A percentile compares a stretch with the other conserved stretches of the same genome.
These are phyloP conservation scores for Agrocybe pediades DNA, from an alignment of 768 basidiomycete genomes.

Conservation along the genomic window DNA sequence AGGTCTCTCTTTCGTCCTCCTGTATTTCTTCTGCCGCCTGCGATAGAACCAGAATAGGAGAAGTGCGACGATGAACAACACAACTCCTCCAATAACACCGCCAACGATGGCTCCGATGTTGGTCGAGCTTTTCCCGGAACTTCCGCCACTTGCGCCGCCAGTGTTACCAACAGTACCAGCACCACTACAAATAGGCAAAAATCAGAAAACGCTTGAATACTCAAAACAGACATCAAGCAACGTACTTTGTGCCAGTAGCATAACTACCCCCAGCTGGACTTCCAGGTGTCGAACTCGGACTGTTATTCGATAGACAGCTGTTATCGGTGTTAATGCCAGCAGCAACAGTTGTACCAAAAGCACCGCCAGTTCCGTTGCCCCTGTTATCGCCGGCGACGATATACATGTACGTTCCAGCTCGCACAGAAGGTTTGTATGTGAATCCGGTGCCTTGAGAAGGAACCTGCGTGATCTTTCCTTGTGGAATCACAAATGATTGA, in stretches of 20 bases:
- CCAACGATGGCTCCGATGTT: constrained; percentile 56
- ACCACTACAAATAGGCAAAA: constrained; percentile 3
- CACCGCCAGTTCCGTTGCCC: constrained; percentile 72
- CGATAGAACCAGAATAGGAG: constrained; percentile 51
- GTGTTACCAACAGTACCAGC: constrained; percentile 28
- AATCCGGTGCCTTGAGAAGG: constrained; percentile 60
- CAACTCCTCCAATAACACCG: constrained; percentile 59
- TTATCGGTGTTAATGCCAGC: constrained; percentile 48
- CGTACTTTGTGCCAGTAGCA: constrained; percentile 47
- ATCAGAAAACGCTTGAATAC: neutral
- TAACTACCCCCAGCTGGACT: constrained; percentile 74
- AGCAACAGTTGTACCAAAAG: constrained; percentile 55
- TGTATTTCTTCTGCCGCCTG: constrained; percentile 41
- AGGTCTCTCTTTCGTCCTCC: constrained; percentile 53
- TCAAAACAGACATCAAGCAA: neutral
- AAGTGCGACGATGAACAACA: constrained; percentile 40
- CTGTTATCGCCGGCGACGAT: constrained; percentile 68
- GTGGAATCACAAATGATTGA: constrained; percentile 67
- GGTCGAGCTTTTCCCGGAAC: constrained; percentile 25
- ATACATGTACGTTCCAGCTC: constrained; percentile 65
- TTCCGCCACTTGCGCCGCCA: no score
- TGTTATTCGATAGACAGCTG: constrained; percentile 56
- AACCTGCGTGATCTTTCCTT: constrained; percentile 46
- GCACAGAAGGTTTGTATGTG: constrained; percentile 64
- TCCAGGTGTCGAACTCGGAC: constrained; percentile 79